These are phyloP conservation scores for Davidsoniella eucalypti DNA, from an alignment of 2,329 filamentous ascomycete species.

Conservation along the genomic window DNA sequence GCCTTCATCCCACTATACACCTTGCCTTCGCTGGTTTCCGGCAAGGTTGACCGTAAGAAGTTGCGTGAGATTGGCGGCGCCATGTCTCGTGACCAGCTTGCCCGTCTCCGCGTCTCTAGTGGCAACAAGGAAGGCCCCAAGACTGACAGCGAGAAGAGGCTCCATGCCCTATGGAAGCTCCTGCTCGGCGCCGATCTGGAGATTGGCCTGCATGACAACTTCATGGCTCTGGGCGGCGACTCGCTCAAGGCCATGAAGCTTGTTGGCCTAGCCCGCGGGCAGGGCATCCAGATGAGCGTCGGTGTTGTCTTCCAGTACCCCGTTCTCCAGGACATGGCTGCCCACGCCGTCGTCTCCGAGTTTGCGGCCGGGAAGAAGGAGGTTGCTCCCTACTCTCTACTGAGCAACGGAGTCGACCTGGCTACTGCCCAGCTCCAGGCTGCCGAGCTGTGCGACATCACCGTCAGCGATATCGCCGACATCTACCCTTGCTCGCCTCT, in stretches of 20 bases:
- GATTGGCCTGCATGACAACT: constrained; percentile 25
- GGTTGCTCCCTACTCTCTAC: constrained; percentile 24
- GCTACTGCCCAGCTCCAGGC: constrained; percentile 25
- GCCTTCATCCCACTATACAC: constrained; percentile 27
- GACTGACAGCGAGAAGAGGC: constrained; percentile 23
- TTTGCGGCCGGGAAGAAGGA: constrained; percentile 15
- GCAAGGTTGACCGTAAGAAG: constrained; percentile 33
- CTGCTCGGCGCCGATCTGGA: constrained; percentile 22
- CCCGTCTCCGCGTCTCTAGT: constrained; percentile 13
- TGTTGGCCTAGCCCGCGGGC: constrained; percentile 26
- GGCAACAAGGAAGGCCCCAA: constrained; percentile 22
- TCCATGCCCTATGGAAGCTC: constrained; percentile 23
- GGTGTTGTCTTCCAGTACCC: constrained; percentile 30
- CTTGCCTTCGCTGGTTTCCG: constrained; percentile 32
- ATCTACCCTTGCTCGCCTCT: constrained; percentile 37
- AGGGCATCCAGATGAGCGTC: constrained; percentile 26
- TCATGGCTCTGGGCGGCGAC: constrained; percentile 33
- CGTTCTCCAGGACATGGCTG: constrained; percentile 27
- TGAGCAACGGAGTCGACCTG: constrained; percentile 16
- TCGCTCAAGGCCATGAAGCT: constrained; percentile 36
- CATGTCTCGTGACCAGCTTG: constrained; percentile 21
- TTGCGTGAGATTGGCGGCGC: constrained; percentile 28
- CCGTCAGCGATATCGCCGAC: constrained; percentile 26
- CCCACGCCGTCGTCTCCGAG: constrained; percentile 15
- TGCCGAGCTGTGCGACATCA: constrained; percentile 25